Base-by-base conservation (phyloP, 441 rosid genomes). In the Eruca vesicaria region DNA sequence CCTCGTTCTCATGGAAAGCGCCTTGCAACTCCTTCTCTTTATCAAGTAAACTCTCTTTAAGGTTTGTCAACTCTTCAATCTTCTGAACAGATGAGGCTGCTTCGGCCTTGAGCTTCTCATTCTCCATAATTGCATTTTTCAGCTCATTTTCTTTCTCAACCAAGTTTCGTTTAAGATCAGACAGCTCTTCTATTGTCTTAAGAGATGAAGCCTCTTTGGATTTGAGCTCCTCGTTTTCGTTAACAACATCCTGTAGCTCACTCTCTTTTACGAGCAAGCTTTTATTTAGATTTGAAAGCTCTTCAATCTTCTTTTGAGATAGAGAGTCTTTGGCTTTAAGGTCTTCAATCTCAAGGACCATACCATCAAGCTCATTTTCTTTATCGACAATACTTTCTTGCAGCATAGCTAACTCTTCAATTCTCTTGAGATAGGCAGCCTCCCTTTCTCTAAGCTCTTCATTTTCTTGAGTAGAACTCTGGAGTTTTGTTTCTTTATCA, bases 1-100 rank as follows among this genome's bases (percentile, higher is more conserved):
- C 74, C 74, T 63, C 79, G 2, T 76, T 76, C 23, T 90, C 99
- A 6, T 38, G 50, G 62, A 21, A 69, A 63, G 56, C 71, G 20
- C 31, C 31, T 52, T 69, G 36, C 75, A 63, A 12, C 36, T 76
- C 79, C 0, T 63, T 69, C 66, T 76, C 74, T 68, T 69, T 76
- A 56, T 76, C 75, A 57, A 76, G 71, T 56, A 76, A 63, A 23
- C 71, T 76, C 84, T 89, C 88, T 48, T 88, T 90, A 79, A 87
- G 81, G 74, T 83, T 84, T 6, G 94, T 84, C 75, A 92, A 80
- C 68, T 90, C 97, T 66, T 85, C 98, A 10, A 89, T 79, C 82
- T 86, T 92, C 79, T 82, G 78, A 36, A 82, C 74, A 6, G 92
- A 83, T 61, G 73, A 78, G 61, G 80, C 86, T 79, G 87, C 91